phyloP scores from a whole-genome alignment of 306 rosid species.

The Rosa multiflora region DNA sequence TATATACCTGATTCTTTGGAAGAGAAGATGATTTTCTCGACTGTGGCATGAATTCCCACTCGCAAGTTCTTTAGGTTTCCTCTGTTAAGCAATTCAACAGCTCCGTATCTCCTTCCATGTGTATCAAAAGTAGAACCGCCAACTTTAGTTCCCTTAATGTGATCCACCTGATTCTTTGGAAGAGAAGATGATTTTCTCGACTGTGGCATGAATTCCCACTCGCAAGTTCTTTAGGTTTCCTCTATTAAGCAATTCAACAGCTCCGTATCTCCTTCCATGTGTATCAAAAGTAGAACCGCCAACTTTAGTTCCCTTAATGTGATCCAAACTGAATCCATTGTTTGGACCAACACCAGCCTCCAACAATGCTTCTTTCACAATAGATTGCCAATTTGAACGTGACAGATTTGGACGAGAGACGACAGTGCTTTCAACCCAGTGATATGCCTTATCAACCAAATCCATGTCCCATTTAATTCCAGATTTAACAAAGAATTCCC shows the following conservation, averaged over 20 bases:
- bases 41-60: no score
- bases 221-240: constrained; percentile 18
- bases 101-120: no score
- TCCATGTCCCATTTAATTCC: constrained; percentile 31
- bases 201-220: constrained; percentile 29
- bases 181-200: constrained; percentile 28
- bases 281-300: constrained; percentile 17
- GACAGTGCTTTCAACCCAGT: constrained; percentile 31
- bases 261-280: constrained; percentile 26
- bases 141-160: no score
- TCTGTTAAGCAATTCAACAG: no score
- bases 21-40: no score
- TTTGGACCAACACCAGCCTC: constrained; percentile 16
- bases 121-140: no score
- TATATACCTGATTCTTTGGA: no score
- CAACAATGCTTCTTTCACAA: constrained; percentile 13
- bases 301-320: constrained; percentile 17
- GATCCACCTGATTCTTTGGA: constrained; percentile 6
- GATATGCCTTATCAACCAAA: constrained; percentile 16
- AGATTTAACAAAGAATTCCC: not conserved
- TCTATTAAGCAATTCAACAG: constrained; percentile 29
- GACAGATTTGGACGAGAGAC: not conserved
- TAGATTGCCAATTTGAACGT: not conserved
- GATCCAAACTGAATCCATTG: constrained; percentile 21
- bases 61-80: no score